phyloP scores from a whole-genome alignment of 495 filamentous ascomycete species.

The Aspergillus nidulans region DNA sequence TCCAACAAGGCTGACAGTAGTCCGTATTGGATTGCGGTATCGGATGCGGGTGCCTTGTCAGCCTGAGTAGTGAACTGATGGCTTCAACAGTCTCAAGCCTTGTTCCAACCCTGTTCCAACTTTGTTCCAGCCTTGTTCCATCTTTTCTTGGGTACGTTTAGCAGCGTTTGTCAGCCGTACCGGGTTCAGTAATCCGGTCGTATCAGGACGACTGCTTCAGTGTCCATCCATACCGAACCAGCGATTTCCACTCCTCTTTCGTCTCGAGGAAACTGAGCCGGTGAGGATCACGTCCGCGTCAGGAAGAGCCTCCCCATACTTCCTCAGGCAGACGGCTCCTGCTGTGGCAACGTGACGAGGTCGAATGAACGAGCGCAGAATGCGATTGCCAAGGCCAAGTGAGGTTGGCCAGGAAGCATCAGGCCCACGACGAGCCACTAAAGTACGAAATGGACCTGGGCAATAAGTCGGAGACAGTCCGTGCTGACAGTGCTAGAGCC shows the following conservation, averaged over 20 bases:
- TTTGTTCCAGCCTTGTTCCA: neutral
- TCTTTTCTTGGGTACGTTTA: neutral
- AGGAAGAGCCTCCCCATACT: slow-evolving; percentile 8
- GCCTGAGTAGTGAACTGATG: neutral
- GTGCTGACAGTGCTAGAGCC: neutral
- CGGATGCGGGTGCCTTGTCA: slow-evolving; percentile 11
- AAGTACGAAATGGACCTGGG: neutral
- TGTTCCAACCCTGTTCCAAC: neutral
- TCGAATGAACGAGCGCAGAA: slow-evolving; percentile 1
- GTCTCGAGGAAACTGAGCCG: slow-evolving; percentile 4
- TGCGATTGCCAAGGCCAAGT: slow-evolving; percentile 14
- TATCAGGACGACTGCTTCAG: neutral
- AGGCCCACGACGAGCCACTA: neutral
- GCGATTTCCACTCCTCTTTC: neutral
- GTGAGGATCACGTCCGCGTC: neutral
- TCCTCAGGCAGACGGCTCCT: slow-evolving; percentile 4
- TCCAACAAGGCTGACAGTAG: neutral
- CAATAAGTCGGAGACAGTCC: neutral
- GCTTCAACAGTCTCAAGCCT: neutral
- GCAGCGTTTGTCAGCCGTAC: neutral
- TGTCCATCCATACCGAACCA: neutral
- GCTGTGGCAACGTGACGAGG: slow-evolving; percentile 14
- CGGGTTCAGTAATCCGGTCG: neutral
- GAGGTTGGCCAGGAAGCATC: slow-evolving; percentile 13
- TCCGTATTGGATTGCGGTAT: neutral